Base-by-base conservation (phyloP, 495 filamentous ascomycete genomes). In the Hypomontagnella submonticulosa region DNA sequence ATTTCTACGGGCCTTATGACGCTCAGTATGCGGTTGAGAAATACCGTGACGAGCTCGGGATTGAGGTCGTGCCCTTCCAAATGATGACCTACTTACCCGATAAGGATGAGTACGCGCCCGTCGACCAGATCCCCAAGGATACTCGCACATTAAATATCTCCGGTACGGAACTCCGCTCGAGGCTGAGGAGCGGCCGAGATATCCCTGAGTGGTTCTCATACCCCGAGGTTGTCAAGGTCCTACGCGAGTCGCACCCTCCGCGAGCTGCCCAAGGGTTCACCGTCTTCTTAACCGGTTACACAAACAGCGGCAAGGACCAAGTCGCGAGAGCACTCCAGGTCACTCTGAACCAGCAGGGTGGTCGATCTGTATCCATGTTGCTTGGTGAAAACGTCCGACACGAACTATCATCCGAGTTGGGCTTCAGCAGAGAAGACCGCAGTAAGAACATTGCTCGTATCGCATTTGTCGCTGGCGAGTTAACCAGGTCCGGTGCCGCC, bases 141-240 rank as follows among this genome's bases (percentile, higher is more conserved):
- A 83, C 89, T 67, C 89, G 93, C 71, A 98, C 96, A 18, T 88
- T 97, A 53, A 94, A 99, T 83, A 98, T 99, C 79, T 95, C 91
- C 53, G 95, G 95, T 58, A 97, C 92, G 23, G 95, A 99, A 80
- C 90, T 99, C 68, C 93, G 95, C 66, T 85, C 88, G 51, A 90
- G 95, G 63, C 86, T 99, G 50, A 88, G 92, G 69, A 93, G 89
- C 52, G 95, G 95, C 55, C 89, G 88, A 63, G 92, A 96, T 65
- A 99, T 99, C 73, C 95, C 95, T 57, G 92, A 96, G 76, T 99
- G 95, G 95, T 99, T 99, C 85, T 98, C 95, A 16, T 99, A 99
- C 81, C 93, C 96, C 58, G 96, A 99, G 81, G 96, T 99, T 65
- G 95, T 99, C 78, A 88, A 87, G 76, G 95, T 98, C 43, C 88